Percentiles rank a stretch among this genome's conserved stretches.
Evolutionary conservation across 495 filamentous ascomycete species (phyloP).

Genomic region (Aspergillus ostianus): DNA sequence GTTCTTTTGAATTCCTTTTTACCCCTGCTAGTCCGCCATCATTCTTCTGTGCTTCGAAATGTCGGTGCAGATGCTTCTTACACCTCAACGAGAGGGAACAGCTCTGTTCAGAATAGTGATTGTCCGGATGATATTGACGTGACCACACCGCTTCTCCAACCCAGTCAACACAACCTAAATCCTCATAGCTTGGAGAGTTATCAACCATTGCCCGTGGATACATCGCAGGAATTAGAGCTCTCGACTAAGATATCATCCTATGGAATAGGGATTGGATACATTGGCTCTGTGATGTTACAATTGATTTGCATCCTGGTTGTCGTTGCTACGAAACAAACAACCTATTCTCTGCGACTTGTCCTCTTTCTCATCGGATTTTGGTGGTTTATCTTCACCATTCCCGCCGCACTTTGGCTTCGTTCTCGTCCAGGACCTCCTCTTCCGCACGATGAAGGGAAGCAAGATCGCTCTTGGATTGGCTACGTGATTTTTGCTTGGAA

Average conservation of each 20-base stretch:
- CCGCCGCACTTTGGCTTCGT: conserved; percentile 85
- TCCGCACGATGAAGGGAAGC: conserved; percentile 34
- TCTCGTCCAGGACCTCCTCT: conserved; percentile 86
- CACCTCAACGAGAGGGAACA: background rate
- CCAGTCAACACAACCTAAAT: conserved; percentile 3
- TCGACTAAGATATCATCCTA: conserved; percentile 85
- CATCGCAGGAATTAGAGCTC: conserved; percentile 66
- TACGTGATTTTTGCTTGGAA: conserved; percentile 84
- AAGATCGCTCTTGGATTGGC: conserved; percentile 45
- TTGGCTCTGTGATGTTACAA: conserved; percentile 77
- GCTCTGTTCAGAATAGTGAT: background rate
- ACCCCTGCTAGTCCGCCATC: conserved; percentile 75
- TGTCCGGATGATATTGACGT: conserved; percentile 21
- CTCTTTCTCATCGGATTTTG: conserved; percentile 86
- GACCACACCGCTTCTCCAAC: conserved; percentile 34
- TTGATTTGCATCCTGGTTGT: conserved; percentile 72
- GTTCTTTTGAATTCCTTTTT: conserved; percentile 83
- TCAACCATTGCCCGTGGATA: conserved; percentile 2
- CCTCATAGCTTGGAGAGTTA: background rate
- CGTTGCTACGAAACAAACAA: conserved; percentile 65
- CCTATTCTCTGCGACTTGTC: conserved; percentile 75
- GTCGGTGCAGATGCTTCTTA: background rate
- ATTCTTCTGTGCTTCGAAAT: conserved; percentile 49
- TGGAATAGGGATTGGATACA: conserved; percentile 89
- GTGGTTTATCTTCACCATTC: conserved; percentile 93